phyloP scores from a whole-genome alignment of 2,329 filamentous ascomycete genomes.

The Fusarium nurragi region DNA sequence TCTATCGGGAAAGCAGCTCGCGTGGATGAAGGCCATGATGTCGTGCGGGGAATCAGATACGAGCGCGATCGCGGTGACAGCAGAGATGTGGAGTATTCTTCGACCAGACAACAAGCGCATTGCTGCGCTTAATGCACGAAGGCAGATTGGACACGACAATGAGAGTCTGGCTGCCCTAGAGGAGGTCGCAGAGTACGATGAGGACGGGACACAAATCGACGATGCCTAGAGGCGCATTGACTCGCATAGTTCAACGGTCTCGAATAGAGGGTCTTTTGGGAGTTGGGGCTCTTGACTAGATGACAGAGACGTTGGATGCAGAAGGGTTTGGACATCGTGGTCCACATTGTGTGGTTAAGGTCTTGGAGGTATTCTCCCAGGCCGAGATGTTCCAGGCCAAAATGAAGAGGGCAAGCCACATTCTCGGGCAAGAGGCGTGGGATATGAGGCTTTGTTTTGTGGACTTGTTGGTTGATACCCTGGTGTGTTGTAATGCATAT shows the following conservation, averaged over 20 bases:
- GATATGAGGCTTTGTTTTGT: conserved; percentile 19
- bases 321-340: background rate
- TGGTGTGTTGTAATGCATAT: conserved; percentile 1
- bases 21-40: conserved; percentile 55
- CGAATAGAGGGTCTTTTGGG: conserved; percentile 1
- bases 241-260: background rate
- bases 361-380: background rate
- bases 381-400: background rate
- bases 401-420: background rate
- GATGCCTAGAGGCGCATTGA: conserved; percentile 41
- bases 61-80: conserved; percentile 48
- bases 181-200: conserved; percentile 45
- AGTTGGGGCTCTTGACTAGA: conserved; percentile 15
- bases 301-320: background rate
- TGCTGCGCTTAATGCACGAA: conserved; percentile 24
- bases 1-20: conserved; percentile 60
- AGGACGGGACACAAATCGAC: conserved; percentile 45
- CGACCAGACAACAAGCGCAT: conserved; percentile 50
- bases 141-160: conserved; percentile 32
- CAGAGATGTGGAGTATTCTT: conserved; percentile 50
- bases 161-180: conserved; percentile 41
- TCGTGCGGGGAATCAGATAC: conserved; percentile 27
- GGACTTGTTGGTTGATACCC: conserved; percentile 24
- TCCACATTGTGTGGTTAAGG: background rate
- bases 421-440: background rate